These are phyloP conservation scores for Apophysomyces variabilis DNA, from an alignment of 371 early-diverging fungal species.

Conservation along the genomic window DNA sequence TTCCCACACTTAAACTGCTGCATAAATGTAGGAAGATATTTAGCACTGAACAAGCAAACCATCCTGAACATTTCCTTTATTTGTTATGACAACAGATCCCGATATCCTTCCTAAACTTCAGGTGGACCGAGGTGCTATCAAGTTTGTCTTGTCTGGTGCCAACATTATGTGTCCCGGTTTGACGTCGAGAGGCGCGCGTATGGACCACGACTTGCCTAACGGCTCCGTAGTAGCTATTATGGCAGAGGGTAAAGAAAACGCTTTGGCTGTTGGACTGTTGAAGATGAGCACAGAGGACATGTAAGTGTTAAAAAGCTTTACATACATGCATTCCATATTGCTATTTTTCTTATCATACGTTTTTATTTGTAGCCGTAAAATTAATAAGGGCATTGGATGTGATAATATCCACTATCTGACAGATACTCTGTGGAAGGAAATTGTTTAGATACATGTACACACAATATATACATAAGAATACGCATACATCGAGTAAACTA, in stretches of 20 bases:
- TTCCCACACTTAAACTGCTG: constrained; percentile 85
- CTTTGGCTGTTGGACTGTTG: constrained; percentile 87
- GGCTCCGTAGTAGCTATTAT: constrained; percentile 88
- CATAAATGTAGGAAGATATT: constrained; percentile 78
- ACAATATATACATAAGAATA: not conserved
- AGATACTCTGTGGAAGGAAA: constrained; percentile 88
- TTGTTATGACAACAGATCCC: constrained; percentile 68
- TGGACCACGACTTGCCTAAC: constrained; percentile 78
- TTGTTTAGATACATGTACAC: constrained; percentile 24
- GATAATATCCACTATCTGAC: constrained; percentile 88
- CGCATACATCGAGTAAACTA: not conserved
- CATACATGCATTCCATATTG: not conserved
- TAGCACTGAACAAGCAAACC: not conserved
- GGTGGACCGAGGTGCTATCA: constrained; percentile 97
- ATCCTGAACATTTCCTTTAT: not conserved
- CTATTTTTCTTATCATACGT: constrained; percentile 2
- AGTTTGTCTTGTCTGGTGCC: constrained; percentile 95
- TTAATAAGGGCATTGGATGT: constrained; percentile 94
- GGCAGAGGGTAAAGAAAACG: constrained; percentile 97
- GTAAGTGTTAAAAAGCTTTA: constrained; percentile 47
- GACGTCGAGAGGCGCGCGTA: constrained; percentile 89
- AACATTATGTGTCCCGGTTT: constrained; percentile 99
- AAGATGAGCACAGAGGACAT: constrained; percentile 94
- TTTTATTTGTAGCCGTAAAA: constrained; percentile 56
- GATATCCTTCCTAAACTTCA: constrained; percentile 89